These are phyloP conservation scores for Penicillium canariense DNA, from an alignment of 495 filamentous ascomycete species.

Conservation along the genomic window DNA sequence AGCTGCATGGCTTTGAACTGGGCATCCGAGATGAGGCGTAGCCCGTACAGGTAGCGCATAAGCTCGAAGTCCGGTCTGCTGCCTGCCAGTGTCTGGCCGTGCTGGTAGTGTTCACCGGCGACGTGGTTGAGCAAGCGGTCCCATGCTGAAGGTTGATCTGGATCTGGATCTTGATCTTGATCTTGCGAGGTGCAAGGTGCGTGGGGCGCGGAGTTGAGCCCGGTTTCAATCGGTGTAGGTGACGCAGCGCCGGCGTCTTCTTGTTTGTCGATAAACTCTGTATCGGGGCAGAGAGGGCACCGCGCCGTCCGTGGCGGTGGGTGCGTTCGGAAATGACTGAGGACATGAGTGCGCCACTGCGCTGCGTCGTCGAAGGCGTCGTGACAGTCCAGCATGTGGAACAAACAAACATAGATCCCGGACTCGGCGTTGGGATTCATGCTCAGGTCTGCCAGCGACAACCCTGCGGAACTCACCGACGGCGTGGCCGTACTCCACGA, in stretches of 20 bases:
- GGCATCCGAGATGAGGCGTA: constrained; percentile 43
- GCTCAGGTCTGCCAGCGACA: background rate
- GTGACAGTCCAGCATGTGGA: constrained; percentile 46
- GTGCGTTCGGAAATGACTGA: constrained; percentile 43
- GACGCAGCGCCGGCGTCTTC: too few species aligned
- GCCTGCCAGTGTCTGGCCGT: constrained; percentile 39
- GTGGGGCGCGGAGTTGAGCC: too few species aligned
- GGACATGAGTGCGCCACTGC: constrained; percentile 42
- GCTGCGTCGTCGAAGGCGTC: constrained; percentile 35
- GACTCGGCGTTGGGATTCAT: background rate
- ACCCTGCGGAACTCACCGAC: constrained; percentile 1
- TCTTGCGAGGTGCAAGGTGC: background rate
- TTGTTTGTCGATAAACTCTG: constrained; percentile 36
- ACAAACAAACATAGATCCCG: constrained; percentile 41
- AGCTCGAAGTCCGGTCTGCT: constrained; percentile 45
- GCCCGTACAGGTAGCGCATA: constrained; percentile 44
- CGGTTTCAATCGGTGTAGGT: too few species aligned
- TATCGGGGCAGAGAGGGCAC: constrained; percentile 40
- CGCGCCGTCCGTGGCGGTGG: constrained; percentile 37
- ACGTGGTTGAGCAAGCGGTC: constrained; percentile 42
- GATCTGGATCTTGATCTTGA: too few species aligned
- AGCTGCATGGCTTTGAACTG: constrained; percentile 48
- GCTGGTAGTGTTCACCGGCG: constrained; percentile 35
- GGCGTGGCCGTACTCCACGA: constrained; percentile 22
- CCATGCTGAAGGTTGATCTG: constrained; percentile 34